A percentile compares a stretch with the other conserved stretches of the same genome.
Conservation (phyloP, 345 rosid genomes). For the Trapa bicornis region DNA sequence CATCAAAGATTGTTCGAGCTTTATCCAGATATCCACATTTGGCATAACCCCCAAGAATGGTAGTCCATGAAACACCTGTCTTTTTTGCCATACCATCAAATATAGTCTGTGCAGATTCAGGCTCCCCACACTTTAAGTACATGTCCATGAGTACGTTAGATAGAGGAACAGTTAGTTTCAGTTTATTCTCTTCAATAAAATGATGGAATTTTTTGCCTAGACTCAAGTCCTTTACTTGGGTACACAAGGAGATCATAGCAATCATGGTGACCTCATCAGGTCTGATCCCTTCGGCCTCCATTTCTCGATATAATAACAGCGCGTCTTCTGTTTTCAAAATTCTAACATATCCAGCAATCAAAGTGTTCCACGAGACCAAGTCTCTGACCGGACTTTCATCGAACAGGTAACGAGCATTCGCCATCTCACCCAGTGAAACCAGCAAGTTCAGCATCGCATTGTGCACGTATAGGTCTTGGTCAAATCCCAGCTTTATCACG, state of each 20-base stretch:
- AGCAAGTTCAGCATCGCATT: constrained; percentile 54
- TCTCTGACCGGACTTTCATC: constrained; percentile 62
- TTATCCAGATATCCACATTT: constrained; percentile 43
- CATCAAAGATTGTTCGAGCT: constrained; percentile 45
- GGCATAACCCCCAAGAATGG: constrained; percentile 68
- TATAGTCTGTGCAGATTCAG: constrained; percentile 35
- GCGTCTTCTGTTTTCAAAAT: constrained; percentile 39
- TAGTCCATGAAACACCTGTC: constrained; percentile 61
- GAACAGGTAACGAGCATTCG: constrained; percentile 53
- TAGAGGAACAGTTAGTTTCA: constrained; percentile 45
- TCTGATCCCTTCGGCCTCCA: constrained; percentile 37
- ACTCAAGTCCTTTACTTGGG: constrained; percentile 37
- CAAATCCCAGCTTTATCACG: constrained; percentile 51
- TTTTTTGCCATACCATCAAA: constrained; percentile 41
- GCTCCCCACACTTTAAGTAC: constrained; percentile 65
- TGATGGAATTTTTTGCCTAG: constrained; percentile 54
- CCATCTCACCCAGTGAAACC: constrained; percentile 43
- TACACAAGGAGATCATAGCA: constrained; percentile 51
- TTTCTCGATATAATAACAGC: constrained; percentile 26
- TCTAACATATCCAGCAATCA: constrained; percentile 71
- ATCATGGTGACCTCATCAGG: constrained; percentile 81
- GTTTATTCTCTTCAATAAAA: constrained; percentile 24
- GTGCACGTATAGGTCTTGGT: constrained; percentile 42
- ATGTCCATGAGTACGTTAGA: constrained; percentile 75
- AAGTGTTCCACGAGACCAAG: constrained; percentile 78